Evolutionary conservation across 2,329 filamentous ascomycete species (phyloP).

Genomic region (Pseudogymnoascus sp.): DNA sequence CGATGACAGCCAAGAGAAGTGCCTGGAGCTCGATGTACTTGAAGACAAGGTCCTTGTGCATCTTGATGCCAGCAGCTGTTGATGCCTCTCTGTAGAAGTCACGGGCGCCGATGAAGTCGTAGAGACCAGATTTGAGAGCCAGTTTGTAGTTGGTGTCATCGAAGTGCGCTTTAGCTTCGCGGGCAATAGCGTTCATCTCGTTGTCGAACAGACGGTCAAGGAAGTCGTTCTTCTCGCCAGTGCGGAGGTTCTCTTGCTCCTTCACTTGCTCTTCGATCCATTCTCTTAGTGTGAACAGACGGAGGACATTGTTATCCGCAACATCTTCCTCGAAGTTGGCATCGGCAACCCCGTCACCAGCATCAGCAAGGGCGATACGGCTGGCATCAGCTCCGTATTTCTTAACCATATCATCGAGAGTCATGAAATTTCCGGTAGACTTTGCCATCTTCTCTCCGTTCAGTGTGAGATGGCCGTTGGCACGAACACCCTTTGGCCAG

Average conservation of each 20-base stretch:
- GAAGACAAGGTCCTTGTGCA: constrained; percentile 74
- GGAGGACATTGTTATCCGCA: constrained; percentile 83
- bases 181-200: constrained; percentile 79
- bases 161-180: constrained; percentile 73
- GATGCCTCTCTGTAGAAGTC: constrained; percentile 86
- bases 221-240: constrained; percentile 67
- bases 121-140: constrained; percentile 78
- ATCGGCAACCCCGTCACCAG: constrained; percentile 88
- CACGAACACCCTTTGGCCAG: constrained; percentile 79
- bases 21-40: constrained; percentile 83
- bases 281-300: constrained; percentile 72
- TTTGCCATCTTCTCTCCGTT: constrained; percentile 99
- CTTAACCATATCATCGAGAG: constrained; percentile 71
- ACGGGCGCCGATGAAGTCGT: constrained; percentile 81
- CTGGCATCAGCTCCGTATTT: constrained; percentile 95
- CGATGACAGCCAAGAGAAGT: constrained; percentile 72
- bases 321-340: constrained; percentile 96
- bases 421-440: constrained; percentile 95
- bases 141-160: constrained; percentile 73
- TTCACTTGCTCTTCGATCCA: constrained; percentile 84
- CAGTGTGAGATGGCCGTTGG: constrained; percentile 87
- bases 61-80: constrained; percentile 67
- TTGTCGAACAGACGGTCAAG: constrained; percentile 89
- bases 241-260: constrained; percentile 64
- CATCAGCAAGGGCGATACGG: constrained; percentile 85